Base-by-base conservation (phyloP, 2,329 filamentous ascomycete genomes). In the Verticillium isaacii region DNA sequence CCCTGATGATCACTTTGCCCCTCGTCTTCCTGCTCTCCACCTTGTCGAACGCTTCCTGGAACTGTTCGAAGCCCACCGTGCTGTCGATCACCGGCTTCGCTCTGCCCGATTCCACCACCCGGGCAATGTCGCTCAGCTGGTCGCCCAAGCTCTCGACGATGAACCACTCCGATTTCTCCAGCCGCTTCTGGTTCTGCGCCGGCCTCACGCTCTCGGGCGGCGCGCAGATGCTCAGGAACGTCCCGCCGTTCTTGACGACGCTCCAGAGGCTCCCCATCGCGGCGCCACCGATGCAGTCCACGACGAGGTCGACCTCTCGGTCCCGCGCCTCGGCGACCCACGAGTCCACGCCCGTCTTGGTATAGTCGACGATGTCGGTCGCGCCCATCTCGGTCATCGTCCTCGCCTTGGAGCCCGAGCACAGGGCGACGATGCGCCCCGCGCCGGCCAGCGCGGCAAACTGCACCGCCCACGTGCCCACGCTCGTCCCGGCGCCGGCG, bases 361-460 rank as follows among this genome's bases (percentile, higher is more conserved):
- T 84, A 62, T 86, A 85, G 58, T 89, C 84, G 69, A 92, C 82
- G n/a, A 96, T 89, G 65, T 96, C 89, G 62, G 90, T 74, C 2
- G 76, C 76, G 1, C 77, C 76, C 9, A 77, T 66, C 25, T 60
- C 56, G 23, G 64, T 65, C 25, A 74, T 71, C 2, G 69, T 65
- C 2, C 70, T 70, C 1, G 63, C 71, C 61, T 75, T 75, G 19
- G 68, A 62, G 1, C 64, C 62, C 0, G 71, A 67, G 37, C 70
- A 72, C 1, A 76, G 69, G 1, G 72, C 76, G n/a, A 76, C 68
- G 17, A 79, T 68, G n/a, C 65, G 67, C 2, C 70, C 69, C 1
- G 72, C 74, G 2, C 76, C 76, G 0, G 71, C 71, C 15, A 69
- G 63, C 9, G 69, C 67, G 0, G 76, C 76, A 23, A 78, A 68